Conservation (phyloP, 306 rosid species). For the Abrus pulchellus region DNA sequence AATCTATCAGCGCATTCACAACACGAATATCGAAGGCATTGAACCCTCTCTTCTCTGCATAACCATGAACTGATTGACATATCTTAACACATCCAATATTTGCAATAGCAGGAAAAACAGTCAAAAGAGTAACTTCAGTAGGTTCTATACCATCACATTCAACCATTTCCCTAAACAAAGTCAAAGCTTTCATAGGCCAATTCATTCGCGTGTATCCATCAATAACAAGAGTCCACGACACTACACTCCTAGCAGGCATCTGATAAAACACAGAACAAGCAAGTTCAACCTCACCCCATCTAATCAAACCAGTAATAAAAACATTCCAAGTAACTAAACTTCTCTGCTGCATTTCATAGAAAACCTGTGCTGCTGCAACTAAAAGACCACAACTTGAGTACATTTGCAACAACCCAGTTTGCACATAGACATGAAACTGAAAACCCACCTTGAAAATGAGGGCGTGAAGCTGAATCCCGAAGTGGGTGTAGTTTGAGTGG, state of each 20-base stretch:
- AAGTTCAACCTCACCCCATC: conserved; percentile 65
- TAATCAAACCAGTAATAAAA: conserved; percentile 64
- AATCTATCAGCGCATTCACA: conserved; percentile 69
- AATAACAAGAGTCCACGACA: conserved; percentile 78
- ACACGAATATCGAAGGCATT: conserved; percentile 64
- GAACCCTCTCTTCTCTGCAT: conserved; percentile 76
- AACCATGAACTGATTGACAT: conserved; percentile 69
- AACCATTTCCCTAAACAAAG: conserved; percentile 68
- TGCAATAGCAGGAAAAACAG: conserved; percentile 69
- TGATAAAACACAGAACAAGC: conserved; percentile 63
- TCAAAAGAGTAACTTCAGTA: conserved; percentile 67
- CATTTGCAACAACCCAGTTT: conserved; percentile 66
- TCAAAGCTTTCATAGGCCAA: conserved; percentile 61
- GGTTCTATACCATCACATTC: conserved; percentile 60
- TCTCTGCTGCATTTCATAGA: conserved; percentile 64
- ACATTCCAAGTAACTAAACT: conserved; percentile 78
- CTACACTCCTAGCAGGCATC: conserved; percentile 68
- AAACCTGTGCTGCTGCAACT: conserved; percentile 59
- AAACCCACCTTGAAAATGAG: conserved; percentile 69
- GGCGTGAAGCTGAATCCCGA: conserved; percentile 69
- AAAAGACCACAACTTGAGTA: conserved; percentile 60
- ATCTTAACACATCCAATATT: conserved; percentile 64
- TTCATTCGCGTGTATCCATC: conserved; percentile 65
- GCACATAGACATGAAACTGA: conserved; percentile 67
- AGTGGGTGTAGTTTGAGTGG: conserved; percentile 16